Conservation (phyloP, 2,329 filamentous ascomycete genomes). For the Calonectria hongkongensis region DNA sequence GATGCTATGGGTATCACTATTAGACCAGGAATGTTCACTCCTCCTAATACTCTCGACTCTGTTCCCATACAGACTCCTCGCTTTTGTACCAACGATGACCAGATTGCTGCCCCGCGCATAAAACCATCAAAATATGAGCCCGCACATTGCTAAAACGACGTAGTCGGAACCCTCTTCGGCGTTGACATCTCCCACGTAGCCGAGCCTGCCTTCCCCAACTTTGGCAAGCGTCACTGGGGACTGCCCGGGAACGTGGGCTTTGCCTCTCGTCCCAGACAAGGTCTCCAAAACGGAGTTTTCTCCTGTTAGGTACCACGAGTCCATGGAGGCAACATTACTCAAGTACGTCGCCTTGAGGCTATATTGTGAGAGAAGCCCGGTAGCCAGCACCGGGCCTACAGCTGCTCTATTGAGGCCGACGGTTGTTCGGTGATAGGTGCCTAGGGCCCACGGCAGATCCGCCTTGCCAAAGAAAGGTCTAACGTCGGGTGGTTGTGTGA, state of each 20-base stretch:
- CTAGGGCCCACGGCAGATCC: conserved; percentile 50
- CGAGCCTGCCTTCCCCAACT: conserved; percentile 55
- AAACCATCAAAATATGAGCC: conserved; percentile 36
- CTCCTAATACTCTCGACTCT: not conserved
- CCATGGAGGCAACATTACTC: conserved; percentile 44
- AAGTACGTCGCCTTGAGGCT: conserved; percentile 55
- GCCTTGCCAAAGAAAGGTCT: conserved; percentile 32
- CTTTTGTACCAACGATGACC: not conserved
- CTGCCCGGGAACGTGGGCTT: conserved; percentile 38
- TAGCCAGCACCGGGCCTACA: conserved; percentile 34
- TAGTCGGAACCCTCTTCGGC: conserved; percentile 50
- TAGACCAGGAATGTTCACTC: not conserved
- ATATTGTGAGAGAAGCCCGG: conserved; percentile 47
- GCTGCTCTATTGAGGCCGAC: conserved; percentile 47
- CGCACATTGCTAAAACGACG: conserved; percentile 56
- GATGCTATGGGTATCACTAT: not conserved
- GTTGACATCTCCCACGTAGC: conserved; percentile 57
- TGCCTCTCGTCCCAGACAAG: conserved; percentile 9
- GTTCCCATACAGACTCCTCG: conserved; percentile 6
- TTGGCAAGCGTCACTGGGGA: conserved; percentile 51
- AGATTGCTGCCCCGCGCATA: no score
- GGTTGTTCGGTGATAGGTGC: conserved; percentile 48
- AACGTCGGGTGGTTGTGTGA: conserved; percentile 8
- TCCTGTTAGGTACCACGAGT: conserved; percentile 52
- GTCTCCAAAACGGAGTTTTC: conserved; percentile 34